phyloP scores from a whole-genome alignment of 23 red algal species.

The Chondrus crispus region DNA sequence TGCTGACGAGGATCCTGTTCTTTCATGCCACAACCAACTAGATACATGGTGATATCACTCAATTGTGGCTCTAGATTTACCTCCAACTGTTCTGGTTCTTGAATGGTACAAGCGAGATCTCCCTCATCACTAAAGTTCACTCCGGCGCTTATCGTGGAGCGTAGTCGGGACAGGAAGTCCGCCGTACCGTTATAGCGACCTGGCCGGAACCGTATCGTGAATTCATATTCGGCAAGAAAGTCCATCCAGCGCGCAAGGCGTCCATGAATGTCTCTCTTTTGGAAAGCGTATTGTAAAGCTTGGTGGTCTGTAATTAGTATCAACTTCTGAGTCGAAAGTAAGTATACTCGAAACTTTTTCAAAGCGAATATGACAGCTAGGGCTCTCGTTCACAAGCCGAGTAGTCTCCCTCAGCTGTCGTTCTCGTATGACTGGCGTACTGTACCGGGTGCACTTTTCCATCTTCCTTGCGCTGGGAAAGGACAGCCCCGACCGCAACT shows the following conservation, averaged over 20 bases:
- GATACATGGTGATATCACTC: no score
- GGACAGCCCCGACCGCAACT: background rate
- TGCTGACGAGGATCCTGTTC: no score
- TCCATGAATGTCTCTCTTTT: background rate
- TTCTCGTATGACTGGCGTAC: background rate
- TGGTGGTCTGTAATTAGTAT: background rate
- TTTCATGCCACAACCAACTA: no score
- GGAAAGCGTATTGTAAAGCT: background rate
- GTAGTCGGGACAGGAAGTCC: background rate
- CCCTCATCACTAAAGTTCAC: no score
- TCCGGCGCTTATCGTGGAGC: no score
- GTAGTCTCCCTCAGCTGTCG: background rate
- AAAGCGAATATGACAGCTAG: background rate
- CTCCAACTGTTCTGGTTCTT: no score
- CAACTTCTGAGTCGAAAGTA: background rate
- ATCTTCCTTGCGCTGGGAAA: background rate
- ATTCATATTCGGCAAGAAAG: background rate
- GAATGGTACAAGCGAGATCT: no score
- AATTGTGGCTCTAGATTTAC: no score
- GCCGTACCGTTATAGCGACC: background rate
- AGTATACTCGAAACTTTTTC: background rate
- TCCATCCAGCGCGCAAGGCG: background rate
- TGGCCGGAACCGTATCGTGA: background rate
- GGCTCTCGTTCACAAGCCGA: background rate
- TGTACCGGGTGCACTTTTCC: background rate